A percentile compares a stretch with the other conserved stretches of the same genome.
Evolutionary conservation across 2,329 filamentous ascomycete species (phyloP).

Genomic region (Microdochium paspali): DNA sequence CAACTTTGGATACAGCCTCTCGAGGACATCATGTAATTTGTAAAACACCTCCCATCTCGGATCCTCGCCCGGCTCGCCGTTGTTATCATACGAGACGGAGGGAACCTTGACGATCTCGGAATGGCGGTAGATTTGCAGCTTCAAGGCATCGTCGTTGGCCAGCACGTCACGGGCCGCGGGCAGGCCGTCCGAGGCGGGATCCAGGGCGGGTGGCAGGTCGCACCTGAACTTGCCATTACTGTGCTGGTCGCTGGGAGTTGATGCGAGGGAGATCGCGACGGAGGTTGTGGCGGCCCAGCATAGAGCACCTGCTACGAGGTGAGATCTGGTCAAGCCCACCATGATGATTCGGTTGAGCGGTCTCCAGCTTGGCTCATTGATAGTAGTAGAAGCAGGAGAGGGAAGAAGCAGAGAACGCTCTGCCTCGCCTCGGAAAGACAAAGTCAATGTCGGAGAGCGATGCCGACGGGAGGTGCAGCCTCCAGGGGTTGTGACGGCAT

Average conservation of each 20-base stretch:
- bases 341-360: background rate
- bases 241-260: background rate
- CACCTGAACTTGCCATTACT: constrained; percentile 13
- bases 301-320: constrained; percentile 6
- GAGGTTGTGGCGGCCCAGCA: constrained; percentile 6
- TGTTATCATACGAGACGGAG: constrained; percentile 46
- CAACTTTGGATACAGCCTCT: constrained; percentile 38
- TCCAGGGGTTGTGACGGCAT: background rate
- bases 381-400: background rate
- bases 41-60: constrained; percentile 44
- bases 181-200: constrained; percentile 19
- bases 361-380: background rate
- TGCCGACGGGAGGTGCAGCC: background rate
- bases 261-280: background rate
- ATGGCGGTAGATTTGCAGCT: constrained; percentile 26
- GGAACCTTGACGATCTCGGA: constrained; percentile 40
- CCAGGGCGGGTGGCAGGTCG: constrained; percentile 15
- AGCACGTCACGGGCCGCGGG: constrained; percentile 17
- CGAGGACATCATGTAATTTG: constrained; percentile 36
- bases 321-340: constrained; percentile 3
- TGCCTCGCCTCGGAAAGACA: background rate
- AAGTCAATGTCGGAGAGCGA: background rate
- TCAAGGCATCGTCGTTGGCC: constrained; percentile 14
- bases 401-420: background rate
- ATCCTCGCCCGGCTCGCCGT: constrained; percentile 43